Base-by-base conservation (phyloP, 768 basidiomycete species). In the Russula virescens region DNA sequence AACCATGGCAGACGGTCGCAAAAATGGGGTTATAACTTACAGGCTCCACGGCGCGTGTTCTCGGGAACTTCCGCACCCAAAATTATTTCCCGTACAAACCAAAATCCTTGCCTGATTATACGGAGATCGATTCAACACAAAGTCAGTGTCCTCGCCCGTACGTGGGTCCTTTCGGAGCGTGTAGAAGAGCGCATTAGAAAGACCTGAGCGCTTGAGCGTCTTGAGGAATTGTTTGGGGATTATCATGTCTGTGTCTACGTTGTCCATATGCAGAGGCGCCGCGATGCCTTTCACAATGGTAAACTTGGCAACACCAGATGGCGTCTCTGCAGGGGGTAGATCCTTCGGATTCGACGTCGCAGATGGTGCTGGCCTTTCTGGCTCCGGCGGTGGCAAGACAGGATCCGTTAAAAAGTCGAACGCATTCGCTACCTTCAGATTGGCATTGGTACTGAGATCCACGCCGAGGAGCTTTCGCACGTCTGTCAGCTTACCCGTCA, bases 401-500 rank as follows among this genome's bases (percentile, higher is more conserved):
- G 76, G 82, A 64, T 88, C 87, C 52, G 85, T 85, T 73, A 95
- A 78, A 76, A 93, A 94, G 61, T 94, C 87, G 69, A 81, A 80
- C 28, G 82, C 84, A 63, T 79, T 89, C 26, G 83, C 78, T 52
- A 85, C 78, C 77, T 94, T 96, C 68, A 94, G 74, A 54, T 83
- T 81, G 40, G 81, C 68, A 9, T 68, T 66, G 2, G 72, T 52
- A n/a, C 66, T 61, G 46, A 62, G 45, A 11, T 70, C 69, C 26
- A 70, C 72, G 48, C 77, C 74, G 58, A 82, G 71, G 69, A 80
- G 72, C 70, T 83, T 81, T 66, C 84, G 76, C 25, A 83, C 83
- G 69, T 86, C 84, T 48, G 81, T 79, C 65, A 86, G 75, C 68
- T 76, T 75, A 23, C 84, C 84, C 2, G 78, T 81, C 61, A 86